Conservation (phyloP, 2,329 filamentous ascomycete species). For the Tolypocladium ophioglossoides region DNA sequence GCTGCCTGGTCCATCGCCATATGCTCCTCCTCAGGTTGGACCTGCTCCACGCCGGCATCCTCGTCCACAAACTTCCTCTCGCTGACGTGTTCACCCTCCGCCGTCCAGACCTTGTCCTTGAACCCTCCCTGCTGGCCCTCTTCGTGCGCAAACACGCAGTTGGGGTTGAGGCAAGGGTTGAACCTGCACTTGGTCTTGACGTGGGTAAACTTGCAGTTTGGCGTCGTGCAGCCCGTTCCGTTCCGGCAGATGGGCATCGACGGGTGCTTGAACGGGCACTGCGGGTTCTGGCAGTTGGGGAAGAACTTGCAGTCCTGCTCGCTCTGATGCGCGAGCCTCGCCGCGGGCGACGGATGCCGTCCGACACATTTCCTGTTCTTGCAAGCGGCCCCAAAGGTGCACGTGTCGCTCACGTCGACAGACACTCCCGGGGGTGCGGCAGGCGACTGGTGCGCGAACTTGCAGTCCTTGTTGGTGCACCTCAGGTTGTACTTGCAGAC, state of each 20-base stretch:
- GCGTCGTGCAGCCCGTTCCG: conserved; percentile 72
- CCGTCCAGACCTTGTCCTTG: conserved; percentile 85
- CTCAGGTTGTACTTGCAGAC: conserved; percentile 83
- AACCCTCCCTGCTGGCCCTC: conserved; percentile 82
- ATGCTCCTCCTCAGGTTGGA: conserved; percentile 43
- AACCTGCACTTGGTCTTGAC: conserved; percentile 77
- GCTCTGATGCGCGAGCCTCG: conserved; percentile 65
- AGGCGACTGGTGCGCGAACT: conserved; percentile 89
- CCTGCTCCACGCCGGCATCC: conserved; percentile 55
- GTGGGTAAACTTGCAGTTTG: conserved; percentile 86
- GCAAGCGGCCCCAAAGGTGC: conserved; percentile 81
- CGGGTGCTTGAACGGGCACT: conserved; percentile 84
- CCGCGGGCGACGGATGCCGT: conserved; percentile 84
- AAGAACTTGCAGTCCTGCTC: conserved; percentile 87
- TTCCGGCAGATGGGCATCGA: conserved; percentile 82
- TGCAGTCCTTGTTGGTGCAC: conserved; percentile 84
- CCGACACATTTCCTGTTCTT: conserved; percentile 92
- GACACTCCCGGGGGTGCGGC: conserved; percentile 68
- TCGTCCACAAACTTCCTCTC: conserved; percentile 82
- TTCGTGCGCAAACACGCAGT: conserved; percentile 79
- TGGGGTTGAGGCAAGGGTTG: conserved; percentile 82
- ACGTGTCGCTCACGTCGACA: conserved; percentile 71
- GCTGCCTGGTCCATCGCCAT: conserved; percentile 26
- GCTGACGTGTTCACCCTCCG: conserved; percentile 63
- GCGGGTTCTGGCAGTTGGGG: conserved; percentile 80